phyloP scores from a whole-genome alignment of 148 eudicot species.

The Rhododendron kiyosumense region DNA sequence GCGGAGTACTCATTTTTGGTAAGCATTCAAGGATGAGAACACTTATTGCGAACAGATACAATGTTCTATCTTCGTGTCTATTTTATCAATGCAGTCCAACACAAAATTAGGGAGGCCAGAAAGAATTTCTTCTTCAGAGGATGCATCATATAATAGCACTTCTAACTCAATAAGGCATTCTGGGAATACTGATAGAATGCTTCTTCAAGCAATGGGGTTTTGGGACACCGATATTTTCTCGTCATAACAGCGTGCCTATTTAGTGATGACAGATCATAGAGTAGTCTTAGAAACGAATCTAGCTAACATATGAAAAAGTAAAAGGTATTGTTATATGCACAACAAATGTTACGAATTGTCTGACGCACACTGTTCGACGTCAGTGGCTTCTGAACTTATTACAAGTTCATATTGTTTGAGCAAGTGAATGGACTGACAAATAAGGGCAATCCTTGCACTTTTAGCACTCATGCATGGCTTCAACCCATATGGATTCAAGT shows the following conservation, averaged over 20 bases:
- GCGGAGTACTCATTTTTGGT: too few species aligned
- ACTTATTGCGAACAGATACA: background rate
- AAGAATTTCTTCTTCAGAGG: slow-evolving; percentile 82
- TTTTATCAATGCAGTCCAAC: slow-evolving; percentile 95
- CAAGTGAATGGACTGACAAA: background rate
- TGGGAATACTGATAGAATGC: slow-evolving; percentile 75
- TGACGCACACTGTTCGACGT: too few species aligned
- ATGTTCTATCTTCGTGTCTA: slow-evolving; percentile 75
- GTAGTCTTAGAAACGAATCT: background rate
- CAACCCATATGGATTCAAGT: background rate
- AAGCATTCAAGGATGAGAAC: background rate
- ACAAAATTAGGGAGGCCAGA: slow-evolving; percentile 91
- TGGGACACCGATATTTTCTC: slow-evolving; percentile 90
- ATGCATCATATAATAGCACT: slow-evolving; percentile 16
- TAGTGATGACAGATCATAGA: slow-evolving; percentile 50
- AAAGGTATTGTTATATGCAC: too few species aligned
- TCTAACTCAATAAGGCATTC: slow-evolving; percentile 79
- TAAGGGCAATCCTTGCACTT: too few species aligned
- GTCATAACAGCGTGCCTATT: slow-evolving; percentile 96
- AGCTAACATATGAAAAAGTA: too few species aligned
- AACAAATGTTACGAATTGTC: too few species aligned
- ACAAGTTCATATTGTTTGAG: too few species aligned
- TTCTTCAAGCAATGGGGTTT: slow-evolving; percentile 91
- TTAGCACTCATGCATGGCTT: background rate
- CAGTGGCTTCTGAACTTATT: too few species aligned